Percentiles rank a stretch among this genome's conserved stretches.
Evolutionary conservation across 2,329 filamentous ascomycete genomes (phyloP).

Genomic region (Xylogone sp.): DNA sequence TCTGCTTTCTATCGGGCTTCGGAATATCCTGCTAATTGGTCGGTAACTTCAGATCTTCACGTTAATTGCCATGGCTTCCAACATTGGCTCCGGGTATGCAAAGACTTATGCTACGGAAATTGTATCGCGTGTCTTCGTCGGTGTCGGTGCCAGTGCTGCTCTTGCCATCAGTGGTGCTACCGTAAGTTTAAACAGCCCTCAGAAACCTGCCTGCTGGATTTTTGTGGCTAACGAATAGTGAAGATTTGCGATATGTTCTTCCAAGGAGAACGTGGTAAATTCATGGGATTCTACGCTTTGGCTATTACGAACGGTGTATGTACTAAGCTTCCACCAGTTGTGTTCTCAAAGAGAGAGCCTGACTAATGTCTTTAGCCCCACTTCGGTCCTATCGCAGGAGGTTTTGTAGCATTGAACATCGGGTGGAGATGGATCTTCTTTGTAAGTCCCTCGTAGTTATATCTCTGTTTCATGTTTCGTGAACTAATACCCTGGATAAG

Average conservation of each 20-base stretch:
- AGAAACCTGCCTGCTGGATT: not conserved
- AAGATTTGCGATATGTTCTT: constrained; percentile 10
- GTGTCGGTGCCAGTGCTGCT: constrained; percentile 5
- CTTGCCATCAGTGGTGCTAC: constrained; percentile 9
- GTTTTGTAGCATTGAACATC: constrained; percentile 15
- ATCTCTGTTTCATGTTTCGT: not conserved
- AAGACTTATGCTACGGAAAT: constrained; percentile 6
- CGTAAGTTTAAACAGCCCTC: too few species aligned
- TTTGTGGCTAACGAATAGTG: not conserved
- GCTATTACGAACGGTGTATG: constrained; percentile 6
- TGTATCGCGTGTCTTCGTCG: constrained; percentile 4
- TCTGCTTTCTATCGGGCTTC: not conserved
- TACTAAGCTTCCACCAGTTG: not conserved
- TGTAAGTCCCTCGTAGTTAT: constrained; percentile 1
- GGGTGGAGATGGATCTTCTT: constrained; percentile 19
- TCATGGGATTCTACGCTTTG: constrained; percentile 14
- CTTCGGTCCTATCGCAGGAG: constrained; percentile 21
- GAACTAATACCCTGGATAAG: not conserved
- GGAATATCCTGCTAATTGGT: not conserved
- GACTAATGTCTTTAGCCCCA: constrained; percentile 2
- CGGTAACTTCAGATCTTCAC: not conserved
- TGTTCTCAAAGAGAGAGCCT: not conserved
- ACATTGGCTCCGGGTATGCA: constrained; percentile 6
- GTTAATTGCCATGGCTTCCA: constrained; percentile 2
- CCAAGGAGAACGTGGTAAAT: constrained; percentile 14